A percentile compares a stretch with the other conserved stretches of the same genome.
phyloP scores from a whole-genome alignment of 2,329 filamentous ascomycete genomes.

The Sclerotinia nivalis region DNA sequence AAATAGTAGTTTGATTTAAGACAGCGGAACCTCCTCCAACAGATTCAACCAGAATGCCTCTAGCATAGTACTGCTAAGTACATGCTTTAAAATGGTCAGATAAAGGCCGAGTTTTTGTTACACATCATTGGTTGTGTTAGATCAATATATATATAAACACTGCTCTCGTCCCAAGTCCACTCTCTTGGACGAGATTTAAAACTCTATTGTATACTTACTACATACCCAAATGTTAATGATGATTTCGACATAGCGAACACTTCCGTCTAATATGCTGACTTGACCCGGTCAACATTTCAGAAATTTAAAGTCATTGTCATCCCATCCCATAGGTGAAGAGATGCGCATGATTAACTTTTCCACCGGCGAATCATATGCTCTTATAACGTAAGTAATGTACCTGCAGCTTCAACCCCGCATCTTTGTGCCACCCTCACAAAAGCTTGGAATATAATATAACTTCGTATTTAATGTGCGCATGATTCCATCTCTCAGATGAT shows the following conservation, averaged over 20 bases:
- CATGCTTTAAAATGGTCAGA: background rate
- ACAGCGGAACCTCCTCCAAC: background rate
- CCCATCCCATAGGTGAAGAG: background rate
- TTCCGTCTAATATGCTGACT: background rate
- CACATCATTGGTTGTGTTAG: background rate
- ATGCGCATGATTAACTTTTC: background rate
- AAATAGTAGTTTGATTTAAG: background rate
- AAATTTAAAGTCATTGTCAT: background rate
- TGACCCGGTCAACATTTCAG: background rate
- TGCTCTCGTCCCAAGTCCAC: background rate
- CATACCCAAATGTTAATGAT: background rate
- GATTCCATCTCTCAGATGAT: background rate
- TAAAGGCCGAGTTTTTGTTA: background rate
- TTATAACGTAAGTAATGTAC: slow-evolving; percentile 5
- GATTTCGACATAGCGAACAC: background rate
- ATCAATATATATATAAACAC: background rate
- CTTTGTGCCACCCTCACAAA: slow-evolving; percentile 19
- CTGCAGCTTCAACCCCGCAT: slow-evolving; percentile 24
- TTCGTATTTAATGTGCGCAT: slow-evolving; percentile 13
- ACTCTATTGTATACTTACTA: background rate
- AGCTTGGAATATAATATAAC: slow-evolving; percentile 6
- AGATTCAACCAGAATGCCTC: background rate
- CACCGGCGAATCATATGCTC: background rate
- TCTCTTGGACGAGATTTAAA: background rate
- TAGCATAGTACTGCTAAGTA: background rate